Evolutionary conservation across 352 stramenopile genomes (phyloP).

Genomic region (Pythium rishiriense): DNA sequence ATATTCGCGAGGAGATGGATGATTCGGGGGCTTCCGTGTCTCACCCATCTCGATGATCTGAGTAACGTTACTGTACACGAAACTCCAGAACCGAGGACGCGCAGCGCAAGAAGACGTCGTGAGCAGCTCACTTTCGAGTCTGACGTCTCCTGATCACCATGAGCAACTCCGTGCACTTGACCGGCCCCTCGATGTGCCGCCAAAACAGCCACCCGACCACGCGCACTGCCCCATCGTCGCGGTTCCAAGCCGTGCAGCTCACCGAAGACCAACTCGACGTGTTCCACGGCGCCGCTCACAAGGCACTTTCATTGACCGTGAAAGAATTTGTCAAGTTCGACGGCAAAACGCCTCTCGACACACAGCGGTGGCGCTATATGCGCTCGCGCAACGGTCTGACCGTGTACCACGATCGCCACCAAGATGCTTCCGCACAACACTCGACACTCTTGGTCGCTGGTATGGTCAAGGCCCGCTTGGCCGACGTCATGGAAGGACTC

Average conservation of each 20-base stretch:
- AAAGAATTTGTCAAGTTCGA: slow-evolving; percentile 31
- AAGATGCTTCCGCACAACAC: background rate
- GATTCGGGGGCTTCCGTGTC: too few relatives aligned
- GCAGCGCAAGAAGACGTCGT: background rate
- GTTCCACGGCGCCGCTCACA: slow-evolving; percentile 38
- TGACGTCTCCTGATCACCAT: background rate
- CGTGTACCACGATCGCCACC: slow-evolving; percentile 34
- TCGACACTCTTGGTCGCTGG: slow-evolving; percentile 17
- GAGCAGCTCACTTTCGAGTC: background rate
- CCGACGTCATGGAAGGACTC: slow-evolving; percentile 26
- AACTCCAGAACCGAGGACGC: background rate
- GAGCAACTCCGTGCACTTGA: background rate
- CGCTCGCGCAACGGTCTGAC: slow-evolving; percentile 30
- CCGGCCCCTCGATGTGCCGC: background rate
- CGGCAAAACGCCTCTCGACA: slow-evolving; percentile 24
- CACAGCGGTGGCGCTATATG: slow-evolving; percentile 42
- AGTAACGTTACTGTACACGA: background rate
- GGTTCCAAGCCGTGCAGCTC: slow-evolving; percentile 12
- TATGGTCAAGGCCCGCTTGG: slow-evolving; percentile 13
- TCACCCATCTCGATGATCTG: background rate
- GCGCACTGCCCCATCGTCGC: background rate
- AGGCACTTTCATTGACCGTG: slow-evolving; percentile 37
- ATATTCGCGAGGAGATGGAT: too few relatives aligned
- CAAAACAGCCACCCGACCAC: background rate
- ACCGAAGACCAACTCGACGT: slow-evolving; percentile 32